Percentiles rank a stretch among this genome's conserved stretches.
These are phyloP conservation scores for Pseudogymnoascus sp. DNA, from an alignment of 2,329 filamentous ascomycete species.

Conservation along the genomic window DNA sequence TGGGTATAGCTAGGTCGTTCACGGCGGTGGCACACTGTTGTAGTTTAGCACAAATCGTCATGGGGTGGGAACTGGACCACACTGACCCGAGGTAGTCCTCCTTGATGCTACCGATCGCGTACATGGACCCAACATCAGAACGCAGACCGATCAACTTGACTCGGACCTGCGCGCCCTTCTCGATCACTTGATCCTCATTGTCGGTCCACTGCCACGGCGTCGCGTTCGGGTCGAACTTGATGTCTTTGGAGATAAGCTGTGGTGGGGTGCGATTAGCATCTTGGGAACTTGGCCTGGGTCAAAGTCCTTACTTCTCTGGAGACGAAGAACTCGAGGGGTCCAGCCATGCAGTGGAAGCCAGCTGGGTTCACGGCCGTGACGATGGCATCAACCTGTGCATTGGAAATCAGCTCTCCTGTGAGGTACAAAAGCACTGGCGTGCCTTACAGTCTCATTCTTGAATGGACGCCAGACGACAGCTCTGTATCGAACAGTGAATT, in stretches of 20 bases:
- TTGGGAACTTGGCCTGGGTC: constrained; percentile 17
- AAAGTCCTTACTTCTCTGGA: constrained; percentile 62
- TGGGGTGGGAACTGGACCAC: background rate
- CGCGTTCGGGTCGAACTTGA: constrained; percentile 91
- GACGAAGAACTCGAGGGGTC: constrained; percentile 70
- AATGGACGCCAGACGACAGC: constrained; percentile 97
- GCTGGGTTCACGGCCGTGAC: constrained; percentile 86
- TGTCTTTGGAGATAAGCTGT: constrained; percentile 81
- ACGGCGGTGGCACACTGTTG: constrained; percentile 7
- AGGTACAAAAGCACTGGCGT: constrained; percentile 6
- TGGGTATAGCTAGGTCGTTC: background rate
- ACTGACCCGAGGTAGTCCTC: constrained; percentile 63
- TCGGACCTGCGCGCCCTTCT: constrained; percentile 85
- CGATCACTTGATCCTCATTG: constrained; percentile 86
- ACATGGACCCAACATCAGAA: constrained; percentile 90
- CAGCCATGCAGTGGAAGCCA: constrained; percentile 81
- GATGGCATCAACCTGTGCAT: constrained; percentile 75
- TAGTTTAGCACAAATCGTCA: background rate
- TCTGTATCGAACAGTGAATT: constrained; percentile 90
- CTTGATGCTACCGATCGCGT: constrained; percentile 95
- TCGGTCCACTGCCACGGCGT: constrained; percentile 97
- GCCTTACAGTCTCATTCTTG: constrained; percentile 86
- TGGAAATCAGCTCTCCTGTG: background rate
- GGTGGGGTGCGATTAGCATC: constrained; percentile 2
- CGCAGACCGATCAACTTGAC: constrained; percentile 91